These are phyloP conservation scores for Exophiala calicioides DNA, from an alignment of 2,329 filamentous ascomycete species.

Conservation along the genomic window DNA sequence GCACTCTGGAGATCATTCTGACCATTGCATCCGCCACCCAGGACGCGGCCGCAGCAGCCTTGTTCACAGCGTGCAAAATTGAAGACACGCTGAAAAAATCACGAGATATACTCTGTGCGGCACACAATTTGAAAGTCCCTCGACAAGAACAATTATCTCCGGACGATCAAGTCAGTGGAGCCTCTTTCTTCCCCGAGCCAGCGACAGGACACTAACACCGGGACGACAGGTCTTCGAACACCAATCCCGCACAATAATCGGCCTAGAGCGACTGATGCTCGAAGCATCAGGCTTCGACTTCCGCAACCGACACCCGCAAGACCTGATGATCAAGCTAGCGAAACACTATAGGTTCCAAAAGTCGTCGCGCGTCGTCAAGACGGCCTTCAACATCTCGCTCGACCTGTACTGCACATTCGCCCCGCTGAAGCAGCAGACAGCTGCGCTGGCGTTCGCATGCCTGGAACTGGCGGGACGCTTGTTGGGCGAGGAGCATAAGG, in stretches of 20 bases:
- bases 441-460: constrained; percentile 80
- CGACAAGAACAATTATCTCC: constrained; percentile 66
- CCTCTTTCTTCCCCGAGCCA: background rate
- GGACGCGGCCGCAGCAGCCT: constrained; percentile 81
- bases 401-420: constrained; percentile 93
- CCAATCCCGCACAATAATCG: constrained; percentile 78
- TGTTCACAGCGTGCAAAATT: constrained; percentile 94
- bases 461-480: constrained; percentile 78
- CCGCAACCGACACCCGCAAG: constrained; percentile 82
- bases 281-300: constrained; percentile 95
- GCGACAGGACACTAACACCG: background rate
- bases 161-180: constrained; percentile 71
- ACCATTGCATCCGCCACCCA: constrained; percentile 38
- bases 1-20: background rate
- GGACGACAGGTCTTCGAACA: constrained; percentile 71
- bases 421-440: constrained; percentile 83
- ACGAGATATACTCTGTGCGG: constrained; percentile 84
- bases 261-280: constrained; percentile 86
- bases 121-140: constrained; percentile 77
- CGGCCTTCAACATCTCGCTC: constrained; percentile 78
- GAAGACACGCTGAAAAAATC: constrained; percentile 98
- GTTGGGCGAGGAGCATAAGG: constrained; percentile 53
- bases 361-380: constrained; percentile 58
- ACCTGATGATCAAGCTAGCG: constrained; percentile 77
- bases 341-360: constrained; percentile 59